Evolutionary conservation across 345 rosid species (phyloP).

Genomic region (rapeseed (Brassica napus)): DNA sequence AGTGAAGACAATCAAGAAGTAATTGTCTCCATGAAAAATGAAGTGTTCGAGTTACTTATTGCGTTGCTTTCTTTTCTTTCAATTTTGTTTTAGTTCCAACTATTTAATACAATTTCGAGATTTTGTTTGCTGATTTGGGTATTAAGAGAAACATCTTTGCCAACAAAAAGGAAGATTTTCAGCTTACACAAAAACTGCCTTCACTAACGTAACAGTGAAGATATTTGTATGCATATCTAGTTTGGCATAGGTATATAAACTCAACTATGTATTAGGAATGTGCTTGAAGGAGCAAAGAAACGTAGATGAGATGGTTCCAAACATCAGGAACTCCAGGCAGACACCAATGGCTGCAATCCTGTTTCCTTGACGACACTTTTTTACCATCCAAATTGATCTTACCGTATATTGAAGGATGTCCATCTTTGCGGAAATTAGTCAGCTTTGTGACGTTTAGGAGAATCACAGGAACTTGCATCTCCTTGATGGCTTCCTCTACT

Average conservation of each 20-base stretch:
- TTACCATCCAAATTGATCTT: slow-evolving; percentile 48
- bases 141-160: slow-evolving; percentile 6
- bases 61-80: slow-evolving; percentile 5
- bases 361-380: slow-evolving; percentile 49
- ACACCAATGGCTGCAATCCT: slow-evolving; percentile 99
- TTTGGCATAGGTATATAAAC: not conserved
- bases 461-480: slow-evolving; percentile 58
- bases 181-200: not conserved
- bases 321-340: slow-evolving; percentile 92
- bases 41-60: slow-evolving; percentile 6
- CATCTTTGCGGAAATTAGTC: slow-evolving; percentile 90
- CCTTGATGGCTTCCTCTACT: slow-evolving; percentile 70
- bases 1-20: slow-evolving; percentile 59
- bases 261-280: not conserved
- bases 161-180: not conserved
- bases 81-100: slow-evolving; percentile 25
- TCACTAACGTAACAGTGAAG: not conserved
- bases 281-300: slow-evolving; percentile 49
- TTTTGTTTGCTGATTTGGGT: slow-evolving; percentile 18
- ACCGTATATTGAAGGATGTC: slow-evolving; percentile 84
- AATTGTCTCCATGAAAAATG: slow-evolving; percentile 37
- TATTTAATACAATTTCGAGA: not conserved
- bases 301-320: slow-evolving; percentile 93
- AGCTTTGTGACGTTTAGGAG: slow-evolving; percentile 78
- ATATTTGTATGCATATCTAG: not conserved